Conservation (phyloP, 1,284 basidiomycete genomes). For the Tetrapyrgos nigripes region DNA sequence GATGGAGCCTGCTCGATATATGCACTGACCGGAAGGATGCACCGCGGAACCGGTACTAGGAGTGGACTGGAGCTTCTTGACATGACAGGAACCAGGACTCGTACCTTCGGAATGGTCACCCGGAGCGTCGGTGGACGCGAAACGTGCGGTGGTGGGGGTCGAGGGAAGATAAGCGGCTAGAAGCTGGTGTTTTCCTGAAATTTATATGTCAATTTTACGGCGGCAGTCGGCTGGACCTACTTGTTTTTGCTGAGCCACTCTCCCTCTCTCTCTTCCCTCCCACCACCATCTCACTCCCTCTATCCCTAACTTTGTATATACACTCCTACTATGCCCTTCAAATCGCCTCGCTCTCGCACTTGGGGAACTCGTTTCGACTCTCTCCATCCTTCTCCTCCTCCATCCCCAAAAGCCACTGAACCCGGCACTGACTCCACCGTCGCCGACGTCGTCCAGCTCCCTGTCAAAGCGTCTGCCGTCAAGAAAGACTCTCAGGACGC, state of each 20-base stretch:
- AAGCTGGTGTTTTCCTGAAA: slow-evolving; percentile 6
- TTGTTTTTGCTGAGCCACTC: slow-evolving; percentile 1
- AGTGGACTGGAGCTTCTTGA: slow-evolving; percentile 32
- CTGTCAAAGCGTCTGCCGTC: slow-evolving; percentile 31
- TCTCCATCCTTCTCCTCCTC: slow-evolving; percentile 43
- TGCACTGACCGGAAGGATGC: too few species aligned
- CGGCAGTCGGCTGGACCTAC: slow-evolving; percentile 9
- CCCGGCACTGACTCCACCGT: slow-evolving; percentile 20
- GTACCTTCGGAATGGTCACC: slow-evolving; percentile 13
- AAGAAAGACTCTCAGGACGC: slow-evolving; percentile 65
- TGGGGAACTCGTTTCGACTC: slow-evolving; percentile 79
- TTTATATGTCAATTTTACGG: slow-evolving; percentile 10
- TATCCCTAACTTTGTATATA: slow-evolving; percentile 28
- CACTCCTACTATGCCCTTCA: slow-evolving; percentile 47
- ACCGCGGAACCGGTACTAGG: background rate
- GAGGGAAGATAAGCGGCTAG: slow-evolving; percentile 9
- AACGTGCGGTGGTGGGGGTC: slow-evolving; percentile 39
- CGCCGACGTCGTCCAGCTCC: background rate
- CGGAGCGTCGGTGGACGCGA: slow-evolving; percentile 44
- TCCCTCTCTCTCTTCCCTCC: slow-evolving; percentile 12
- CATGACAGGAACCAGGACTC: slow-evolving; percentile 48
- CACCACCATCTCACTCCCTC: slow-evolving; percentile 19
- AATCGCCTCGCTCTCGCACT: slow-evolving; percentile 44
- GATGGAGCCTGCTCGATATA: too few species aligned
- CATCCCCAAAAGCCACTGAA: slow-evolving; percentile 31